Percentiles rank a stretch among this genome's conserved stretches.
These are phyloP conservation scores for Pyricularia pennisetigena DNA, from an alignment of 2,329 filamentous ascomycete species.

Conservation along the genomic window DNA sequence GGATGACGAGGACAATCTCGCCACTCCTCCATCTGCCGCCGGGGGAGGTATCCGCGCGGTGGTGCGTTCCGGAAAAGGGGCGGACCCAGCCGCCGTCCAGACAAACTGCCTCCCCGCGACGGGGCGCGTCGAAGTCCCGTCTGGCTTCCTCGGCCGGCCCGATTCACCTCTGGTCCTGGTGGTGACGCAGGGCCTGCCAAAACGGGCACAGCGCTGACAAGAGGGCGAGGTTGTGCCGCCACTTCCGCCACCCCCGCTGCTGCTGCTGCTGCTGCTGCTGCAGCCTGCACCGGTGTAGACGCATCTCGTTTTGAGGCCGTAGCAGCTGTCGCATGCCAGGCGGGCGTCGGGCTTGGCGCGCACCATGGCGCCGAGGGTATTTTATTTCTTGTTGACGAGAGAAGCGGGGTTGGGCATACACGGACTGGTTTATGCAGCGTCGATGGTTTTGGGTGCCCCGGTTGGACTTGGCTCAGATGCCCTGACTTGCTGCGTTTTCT, in stretches of 20 bases:
- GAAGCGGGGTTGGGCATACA: background rate
- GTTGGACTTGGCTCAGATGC: background rate
- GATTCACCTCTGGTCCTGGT: background rate
- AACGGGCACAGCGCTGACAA: background rate
- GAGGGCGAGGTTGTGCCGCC: background rate
- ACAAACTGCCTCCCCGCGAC: background rate
- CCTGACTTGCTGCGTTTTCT: background rate
- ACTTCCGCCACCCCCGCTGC: background rate
- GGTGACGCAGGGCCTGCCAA: background rate
- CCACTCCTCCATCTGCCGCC: no score
- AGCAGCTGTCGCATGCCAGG: background rate
- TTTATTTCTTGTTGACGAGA: background rate
- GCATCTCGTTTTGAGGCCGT: background rate
- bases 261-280: background rate
- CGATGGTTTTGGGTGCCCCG: background rate
- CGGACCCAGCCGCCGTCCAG: background rate
- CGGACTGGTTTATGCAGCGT: background rate
- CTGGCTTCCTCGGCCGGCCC: background rate
- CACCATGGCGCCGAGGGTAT: background rate
- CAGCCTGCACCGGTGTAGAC: background rate
- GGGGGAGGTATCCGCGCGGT: no score
- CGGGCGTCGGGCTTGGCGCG: background rate
- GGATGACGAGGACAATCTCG: background rate
- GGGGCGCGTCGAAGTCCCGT: background rate
- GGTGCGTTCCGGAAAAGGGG: background rate